A percentile compares a stretch with the other conserved stretches of the same genome.
Evolutionary conservation across 2,329 filamentous ascomycete genomes (phyloP).

Genomic region (Neofusicoccum laricinum): DNA sequence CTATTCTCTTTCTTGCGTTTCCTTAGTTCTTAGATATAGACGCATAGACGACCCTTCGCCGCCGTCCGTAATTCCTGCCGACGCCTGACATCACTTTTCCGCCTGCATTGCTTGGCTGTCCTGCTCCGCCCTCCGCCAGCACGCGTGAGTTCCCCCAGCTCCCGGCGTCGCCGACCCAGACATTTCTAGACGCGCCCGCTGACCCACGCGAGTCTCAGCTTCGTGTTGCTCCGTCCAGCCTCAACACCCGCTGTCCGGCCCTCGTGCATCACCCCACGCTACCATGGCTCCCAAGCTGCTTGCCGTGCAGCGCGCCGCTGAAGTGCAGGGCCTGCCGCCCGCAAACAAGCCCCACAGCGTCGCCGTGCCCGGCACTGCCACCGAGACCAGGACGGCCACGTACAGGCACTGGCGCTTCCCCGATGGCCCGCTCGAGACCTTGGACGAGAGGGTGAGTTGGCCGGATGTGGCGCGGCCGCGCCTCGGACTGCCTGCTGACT

Average conservation of each 20-base stretch:
- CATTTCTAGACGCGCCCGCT: neutral
- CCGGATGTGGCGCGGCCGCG: neutral
- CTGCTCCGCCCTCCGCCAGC: neutral
- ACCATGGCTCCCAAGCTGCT: slow-evolving; percentile 30
- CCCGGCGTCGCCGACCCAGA: neutral
- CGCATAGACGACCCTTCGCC: neutral
- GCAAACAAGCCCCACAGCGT: slow-evolving; percentile 76
- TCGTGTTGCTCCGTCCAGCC: neutral
- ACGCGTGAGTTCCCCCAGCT: neutral
- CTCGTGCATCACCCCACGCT: neutral
- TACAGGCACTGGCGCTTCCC: slow-evolving; percentile 82
- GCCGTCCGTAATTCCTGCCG: neutral
- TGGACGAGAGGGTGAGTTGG: slow-evolving; percentile 61
- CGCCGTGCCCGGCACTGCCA: slow-evolving; percentile 70
- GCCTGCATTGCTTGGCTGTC: slow-evolving; percentile 1
- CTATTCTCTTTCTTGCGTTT: neutral
- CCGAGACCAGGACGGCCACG: slow-evolving; percentile 67
- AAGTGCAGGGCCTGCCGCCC: slow-evolving; percentile 63
- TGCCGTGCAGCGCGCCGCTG: slow-evolving; percentile 35
- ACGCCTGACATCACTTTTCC: slow-evolving; percentile 14
- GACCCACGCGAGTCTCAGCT: neutral
- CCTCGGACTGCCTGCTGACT: neutral
- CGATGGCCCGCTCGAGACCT: slow-evolving; percentile 68
- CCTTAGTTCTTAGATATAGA: slow-evolving; percentile 12
- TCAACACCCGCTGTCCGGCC: neutral